These are phyloP conservation scores for Apiospora koreana DNA, from an alignment of 2,329 filamentous ascomycete species.

Conservation along the genomic window DNA sequence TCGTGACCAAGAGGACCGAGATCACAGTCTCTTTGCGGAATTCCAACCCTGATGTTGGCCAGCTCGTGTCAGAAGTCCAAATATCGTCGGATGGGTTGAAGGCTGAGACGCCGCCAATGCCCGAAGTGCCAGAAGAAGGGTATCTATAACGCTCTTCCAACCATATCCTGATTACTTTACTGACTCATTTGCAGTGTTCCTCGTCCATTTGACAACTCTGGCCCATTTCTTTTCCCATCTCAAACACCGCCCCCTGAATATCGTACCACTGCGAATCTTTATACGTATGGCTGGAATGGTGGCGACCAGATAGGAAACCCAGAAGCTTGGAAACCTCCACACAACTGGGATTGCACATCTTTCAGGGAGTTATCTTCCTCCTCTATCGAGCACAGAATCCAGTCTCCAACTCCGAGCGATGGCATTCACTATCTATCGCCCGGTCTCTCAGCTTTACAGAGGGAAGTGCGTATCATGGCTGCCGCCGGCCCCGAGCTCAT, in stretches of 20 bases:
- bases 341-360: conserved; percentile 42
- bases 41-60: conserved; percentile 34
- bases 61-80: conserved; percentile 37
- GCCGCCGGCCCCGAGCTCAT: conserved; percentile 52
- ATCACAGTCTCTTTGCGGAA: conserved; percentile 36
- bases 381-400: conserved; percentile 23
- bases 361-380: conserved; percentile 23
- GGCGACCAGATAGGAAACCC: conserved; percentile 35
- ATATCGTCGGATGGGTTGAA: conserved; percentile 35
- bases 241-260: conserved; percentile 24
- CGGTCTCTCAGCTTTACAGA: conserved; percentile 45
- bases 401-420: conserved; percentile 17
- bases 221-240: conserved; percentile 16
- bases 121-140: conserved; percentile 30
- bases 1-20: conserved; percentile 42
- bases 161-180: background rate
- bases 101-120: conserved; percentile 29
- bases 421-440: conserved; percentile 28
- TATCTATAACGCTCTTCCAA: conserved; percentile 20
- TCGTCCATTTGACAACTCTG: conserved; percentile 24
- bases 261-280: conserved; percentile 21
- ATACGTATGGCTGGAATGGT: conserved; percentile 24
- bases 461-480: conserved; percentile 57
- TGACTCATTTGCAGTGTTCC: conserved; percentile 12
- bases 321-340: conserved; percentile 47